Conservation (phyloP, 2,329 filamentous ascomycete genomes). For the Thyridium curvatum region DNA sequence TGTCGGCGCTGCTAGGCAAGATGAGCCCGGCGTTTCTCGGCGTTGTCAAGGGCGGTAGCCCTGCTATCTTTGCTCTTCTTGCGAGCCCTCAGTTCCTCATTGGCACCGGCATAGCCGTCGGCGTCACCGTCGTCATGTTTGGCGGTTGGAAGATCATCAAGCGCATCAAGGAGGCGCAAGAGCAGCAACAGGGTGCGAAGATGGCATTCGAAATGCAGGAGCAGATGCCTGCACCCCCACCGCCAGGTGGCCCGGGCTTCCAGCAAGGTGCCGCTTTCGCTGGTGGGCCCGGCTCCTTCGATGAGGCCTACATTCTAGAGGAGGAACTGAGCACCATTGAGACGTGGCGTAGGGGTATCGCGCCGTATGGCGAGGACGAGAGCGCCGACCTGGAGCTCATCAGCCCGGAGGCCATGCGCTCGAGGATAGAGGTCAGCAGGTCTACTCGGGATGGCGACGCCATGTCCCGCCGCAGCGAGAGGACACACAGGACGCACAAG, state of each 20-base stretch:
- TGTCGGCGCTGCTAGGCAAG: slow-evolving; percentile 75
- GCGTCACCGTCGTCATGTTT: slow-evolving; percentile 92
- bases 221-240: slow-evolving; percentile 6
- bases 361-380: slow-evolving; percentile 37
- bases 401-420: slow-evolving; percentile 46
- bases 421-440: slow-evolving; percentile 25
- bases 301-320: slow-evolving; percentile 52
- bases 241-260: neutral
- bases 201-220: slow-evolving; percentile 19
- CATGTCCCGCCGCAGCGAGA: slow-evolving; percentile 21
- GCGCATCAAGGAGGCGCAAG: slow-evolving; percentile 53
- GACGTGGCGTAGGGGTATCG: slow-evolving; percentile 51
- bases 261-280: slow-evolving; percentile 1
- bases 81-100: slow-evolving; percentile 92
- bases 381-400: slow-evolving; percentile 50
- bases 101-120: slow-evolving; percentile 79
- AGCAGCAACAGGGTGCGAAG: slow-evolving; percentile 18
- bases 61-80: slow-evolving; percentile 79
- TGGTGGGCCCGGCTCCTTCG: slow-evolving; percentile 20
- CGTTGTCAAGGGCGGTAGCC: slow-evolving; percentile 72
- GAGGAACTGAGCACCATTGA: slow-evolving; percentile 54
- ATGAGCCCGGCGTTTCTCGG: slow-evolving; percentile 76
- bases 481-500: slow-evolving; percentile 15
- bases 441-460: slow-evolving; percentile 27
- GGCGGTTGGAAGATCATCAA: slow-evolving; percentile 98